A percentile compares a stretch with the other conserved stretches of the same genome.
Conservation (phyloP, 176 grass and related monocot species). For the Eragrostis curvula region DNA sequence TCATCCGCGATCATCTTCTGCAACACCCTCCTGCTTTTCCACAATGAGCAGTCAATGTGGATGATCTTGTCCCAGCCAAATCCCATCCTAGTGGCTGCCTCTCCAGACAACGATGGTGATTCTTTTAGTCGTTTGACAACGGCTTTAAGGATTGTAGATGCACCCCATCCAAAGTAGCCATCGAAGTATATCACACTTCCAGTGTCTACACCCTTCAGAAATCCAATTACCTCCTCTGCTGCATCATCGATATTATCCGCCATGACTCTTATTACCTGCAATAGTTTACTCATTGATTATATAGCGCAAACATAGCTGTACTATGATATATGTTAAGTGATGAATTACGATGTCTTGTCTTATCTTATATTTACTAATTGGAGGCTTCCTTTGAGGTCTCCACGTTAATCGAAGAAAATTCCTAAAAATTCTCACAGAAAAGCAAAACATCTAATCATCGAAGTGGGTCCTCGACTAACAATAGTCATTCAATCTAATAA, state of each 20-base stretch:
- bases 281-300: not conserved
- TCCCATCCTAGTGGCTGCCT: too few species aligned
- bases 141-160: not conserved
- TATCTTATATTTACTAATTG: too few species aligned
- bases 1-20: not conserved
- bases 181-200: not conserved
- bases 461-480: too few species aligned
- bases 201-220: not conserved
- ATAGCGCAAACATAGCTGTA: too few species aligned
- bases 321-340: too few species aligned
- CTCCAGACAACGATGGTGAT: not conserved
- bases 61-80: not conserved
- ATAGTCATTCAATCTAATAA: too few species aligned
- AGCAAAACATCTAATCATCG: too few species aligned
- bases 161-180: not conserved
- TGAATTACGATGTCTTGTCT: too few species aligned
- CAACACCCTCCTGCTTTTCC: slow-evolving; percentile 5
- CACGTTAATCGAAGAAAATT: too few species aligned
- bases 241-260: not conserved
- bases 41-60: slow-evolving; percentile 9
- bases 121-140: not conserved
- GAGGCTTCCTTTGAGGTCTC: too few species aligned
- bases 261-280: not conserved
- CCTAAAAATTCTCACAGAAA: too few species aligned
- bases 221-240: not conserved